Evolutionary conservation across 768 basidiomycete species (phyloP).

Genomic region (Mycena pura): DNA sequence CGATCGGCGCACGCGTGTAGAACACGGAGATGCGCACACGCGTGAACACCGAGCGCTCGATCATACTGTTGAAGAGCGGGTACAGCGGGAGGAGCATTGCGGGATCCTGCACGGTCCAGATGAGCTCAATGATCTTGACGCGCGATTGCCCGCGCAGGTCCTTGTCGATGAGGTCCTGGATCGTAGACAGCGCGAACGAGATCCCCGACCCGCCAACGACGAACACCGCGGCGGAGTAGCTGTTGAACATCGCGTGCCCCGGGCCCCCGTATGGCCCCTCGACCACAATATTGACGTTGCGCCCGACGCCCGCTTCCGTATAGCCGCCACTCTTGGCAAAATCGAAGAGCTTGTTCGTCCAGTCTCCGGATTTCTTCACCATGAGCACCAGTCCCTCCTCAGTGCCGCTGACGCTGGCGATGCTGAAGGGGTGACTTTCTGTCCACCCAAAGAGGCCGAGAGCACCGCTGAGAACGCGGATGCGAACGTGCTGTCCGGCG

Average conservation of each 20-base stretch:
- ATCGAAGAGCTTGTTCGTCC: slow-evolving; percentile 53
- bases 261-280: slow-evolving; percentile 59
- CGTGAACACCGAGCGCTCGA: slow-evolving; percentile 32
- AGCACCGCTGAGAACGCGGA: slow-evolving; percentile 52
- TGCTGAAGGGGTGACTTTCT: slow-evolving; percentile 67
- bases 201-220: slow-evolving; percentile 67
- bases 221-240: slow-evolving; percentile 59
- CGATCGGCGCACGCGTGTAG: slow-evolving; percentile 46
- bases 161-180: slow-evolving; percentile 55
- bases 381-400: slow-evolving; percentile 57
- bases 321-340: slow-evolving; percentile 31
- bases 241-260: slow-evolving; percentile 50
- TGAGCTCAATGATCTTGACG: slow-evolving; percentile 52
- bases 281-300: slow-evolving; percentile 42
- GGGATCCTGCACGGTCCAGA: slow-evolving; percentile 55
- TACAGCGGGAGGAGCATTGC: slow-evolving; percentile 43
- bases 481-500: slow-evolving; percentile 66
- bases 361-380: slow-evolving; percentile 55
- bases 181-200: slow-evolving; percentile 54
- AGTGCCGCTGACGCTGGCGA: slow-evolving; percentile 53
- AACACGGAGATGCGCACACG: slow-evolving; percentile 45
- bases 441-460: slow-evolving; percentile 48
- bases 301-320: slow-evolving; percentile 28
- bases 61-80: slow-evolving; percentile 44
- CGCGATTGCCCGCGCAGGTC: slow-evolving; percentile 42